phyloP scores from a whole-genome alignment of 2,329 filamentous ascomycete species.

The Stagonosporopsis vannaccii region DNA sequence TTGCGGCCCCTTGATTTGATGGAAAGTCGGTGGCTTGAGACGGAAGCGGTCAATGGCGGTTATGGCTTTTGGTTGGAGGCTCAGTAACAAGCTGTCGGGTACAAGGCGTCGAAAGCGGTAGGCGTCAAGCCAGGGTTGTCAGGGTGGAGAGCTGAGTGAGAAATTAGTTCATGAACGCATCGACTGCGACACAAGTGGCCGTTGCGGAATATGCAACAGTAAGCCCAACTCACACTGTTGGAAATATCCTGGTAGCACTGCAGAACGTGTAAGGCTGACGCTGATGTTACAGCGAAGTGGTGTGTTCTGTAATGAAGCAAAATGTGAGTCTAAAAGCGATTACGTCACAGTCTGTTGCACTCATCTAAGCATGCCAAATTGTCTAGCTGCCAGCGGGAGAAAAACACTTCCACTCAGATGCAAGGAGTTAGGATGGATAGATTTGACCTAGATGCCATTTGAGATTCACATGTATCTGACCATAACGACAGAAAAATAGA shows the following conservation, averaged over 20 bases:
- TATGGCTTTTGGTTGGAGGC: slow-evolving; percentile 7
- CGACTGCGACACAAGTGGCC: slow-evolving; percentile 2
- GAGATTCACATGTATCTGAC: no score
- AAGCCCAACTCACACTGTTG: not conserved
- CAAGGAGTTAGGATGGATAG: not conserved
- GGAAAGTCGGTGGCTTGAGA: not conserved
- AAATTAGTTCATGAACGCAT: slow-evolving; percentile 6
- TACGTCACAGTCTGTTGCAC: slow-evolving; percentile 4
- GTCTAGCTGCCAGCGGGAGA: not conserved
- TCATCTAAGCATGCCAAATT: slow-evolving; percentile 9
- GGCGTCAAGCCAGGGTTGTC: slow-evolving; percentile 5
- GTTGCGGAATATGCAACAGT: slow-evolving; percentile 3
- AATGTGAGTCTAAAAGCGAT: not conserved
- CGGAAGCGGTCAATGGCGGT: slow-evolving; percentile 11
- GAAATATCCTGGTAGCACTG: not conserved
- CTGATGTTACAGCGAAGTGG: slow-evolving; percentile 1
- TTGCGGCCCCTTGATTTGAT: not conserved
- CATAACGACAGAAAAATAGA: no score
- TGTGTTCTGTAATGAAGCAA: not conserved
- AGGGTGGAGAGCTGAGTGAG: slow-evolving; percentile 15
- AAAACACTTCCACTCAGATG: not conserved
- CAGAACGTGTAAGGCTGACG: slow-evolving; percentile 12
- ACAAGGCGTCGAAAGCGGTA: slow-evolving; percentile 1
- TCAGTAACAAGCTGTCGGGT: slow-evolving; percentile 15
- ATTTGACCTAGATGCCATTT: no score